A percentile compares a stretch with the other conserved stretches of the same genome.
phyloP scores from a whole-genome alignment of 2,329 filamentous ascomycete genomes.

The Aschersonia sp. region DNA sequence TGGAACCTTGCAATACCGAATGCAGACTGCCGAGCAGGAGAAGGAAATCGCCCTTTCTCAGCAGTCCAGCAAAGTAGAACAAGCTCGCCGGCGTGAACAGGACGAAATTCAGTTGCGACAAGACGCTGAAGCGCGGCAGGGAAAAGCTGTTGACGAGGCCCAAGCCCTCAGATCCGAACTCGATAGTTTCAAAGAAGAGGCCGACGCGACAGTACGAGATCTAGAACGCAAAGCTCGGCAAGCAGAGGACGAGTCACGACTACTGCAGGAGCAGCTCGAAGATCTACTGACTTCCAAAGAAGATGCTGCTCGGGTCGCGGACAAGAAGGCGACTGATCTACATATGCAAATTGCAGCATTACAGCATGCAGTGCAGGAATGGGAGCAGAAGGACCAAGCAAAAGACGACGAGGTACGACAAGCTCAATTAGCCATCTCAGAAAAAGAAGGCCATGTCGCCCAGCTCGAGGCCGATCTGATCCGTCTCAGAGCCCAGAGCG shows the following conservation, averaged over 20 bases:
- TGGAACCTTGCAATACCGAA: conserved; percentile 73
- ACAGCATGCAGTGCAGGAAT: conserved; percentile 36
- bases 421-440: conserved; percentile 50
- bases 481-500: conserved; percentile 70
- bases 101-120: conserved; percentile 62
- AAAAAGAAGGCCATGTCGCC: conserved; percentile 57
- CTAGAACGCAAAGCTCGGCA: conserved; percentile 57
- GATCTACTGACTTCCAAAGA: conserved; percentile 51
- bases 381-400: conserved; percentile 41
- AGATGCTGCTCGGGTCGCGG: conserved; percentile 49
- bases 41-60: conserved; percentile 65
- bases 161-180: conserved; percentile 37
- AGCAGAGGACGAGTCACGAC: conserved; percentile 55
- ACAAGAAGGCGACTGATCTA: conserved; percentile 40
- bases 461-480: conserved; percentile 72
- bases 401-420: conserved; percentile 42
- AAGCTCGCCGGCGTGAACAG: conserved; percentile 67
- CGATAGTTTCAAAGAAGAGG: conserved; percentile 32
- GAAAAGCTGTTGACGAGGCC: conserved; percentile 32
- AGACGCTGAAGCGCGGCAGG: conserved; percentile 39
- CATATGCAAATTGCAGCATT: conserved; percentile 34
- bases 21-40: conserved; percentile 78
- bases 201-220: conserved; percentile 44
- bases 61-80: conserved; percentile 72
- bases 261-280: conserved; percentile 67